Base-by-base conservation (phyloP, 306 rosid species). In the Acacia melanoxylon region DNA sequence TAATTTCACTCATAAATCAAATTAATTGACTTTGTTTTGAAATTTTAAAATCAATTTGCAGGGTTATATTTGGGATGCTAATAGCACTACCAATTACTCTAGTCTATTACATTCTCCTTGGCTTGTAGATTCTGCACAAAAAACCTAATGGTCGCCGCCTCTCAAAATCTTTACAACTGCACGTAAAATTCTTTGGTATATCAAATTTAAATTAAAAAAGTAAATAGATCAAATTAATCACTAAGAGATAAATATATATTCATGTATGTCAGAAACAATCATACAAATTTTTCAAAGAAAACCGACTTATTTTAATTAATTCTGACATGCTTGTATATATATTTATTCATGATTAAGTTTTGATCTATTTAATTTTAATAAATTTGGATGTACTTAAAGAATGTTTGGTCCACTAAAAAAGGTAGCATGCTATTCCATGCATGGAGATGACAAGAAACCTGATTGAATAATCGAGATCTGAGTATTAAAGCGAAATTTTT, bases 11-110 rank as follows among this genome's bases (percentile, higher is more conserved):
- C 27, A 37, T 33, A 33, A 29, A 56, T 41, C 13, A 29, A 59
- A 61, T 11, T 22, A 37, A 10, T 25, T 78, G 54, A 69, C 8
- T 20, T 9, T 37, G 0, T 37, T 68, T 68, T 2, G 1, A 58
- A 16, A 16, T 20, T 8, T 1, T 8, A 37, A 68, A 68, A 68
- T 37, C 27, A 22, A 41, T 10, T 24, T 83, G 82, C 89, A 89
- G 92, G 85, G 92, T 89, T 76, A 89, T 89, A 68, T 89, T 89
- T 81, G 92, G 92, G 44, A 89, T 89, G 92, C 74, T 89, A 76
- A 89, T 89, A 75, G 92, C 92, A 16, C 79, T 89, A 6, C 92
- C 92, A 68, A 89, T 89, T 40, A 89, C 92, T 40, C 78, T 89
- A 29, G 66, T 89, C 54, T 89, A 89, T 83, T 89, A 89, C 83